Conservation (phyloP, 345 rosid species). For the Alliaria petiolata region DNA sequence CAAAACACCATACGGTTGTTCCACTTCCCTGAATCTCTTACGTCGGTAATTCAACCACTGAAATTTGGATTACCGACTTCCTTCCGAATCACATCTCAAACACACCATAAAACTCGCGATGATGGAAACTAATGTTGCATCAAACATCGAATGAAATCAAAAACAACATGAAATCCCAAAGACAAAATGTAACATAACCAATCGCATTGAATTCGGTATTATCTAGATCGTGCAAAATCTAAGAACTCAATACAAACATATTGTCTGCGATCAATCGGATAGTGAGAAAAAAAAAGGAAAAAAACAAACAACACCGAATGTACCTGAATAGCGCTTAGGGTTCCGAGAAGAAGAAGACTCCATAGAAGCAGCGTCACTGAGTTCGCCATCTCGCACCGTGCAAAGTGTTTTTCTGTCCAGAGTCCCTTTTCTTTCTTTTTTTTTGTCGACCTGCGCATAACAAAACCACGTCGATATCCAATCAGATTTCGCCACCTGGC, state of each 20-base stretch:
- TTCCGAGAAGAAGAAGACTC: conserved; percentile 48
- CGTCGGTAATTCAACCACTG: background rate
- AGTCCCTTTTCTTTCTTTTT: no score
- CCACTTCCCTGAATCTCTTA: background rate
- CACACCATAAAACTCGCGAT: background rate
- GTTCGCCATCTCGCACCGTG: conserved; percentile 46
- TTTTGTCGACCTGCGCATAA: background rate
- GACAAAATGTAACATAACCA: background rate
- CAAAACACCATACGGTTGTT: background rate
- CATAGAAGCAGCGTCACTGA: conserved; percentile 43
- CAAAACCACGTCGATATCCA: conserved; percentile 14
- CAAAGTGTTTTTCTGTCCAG: background rate
- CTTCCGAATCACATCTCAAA: background rate
- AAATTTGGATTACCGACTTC: no score
- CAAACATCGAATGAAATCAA: background rate
- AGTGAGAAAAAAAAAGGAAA: background rate
- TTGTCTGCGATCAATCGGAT: background rate
- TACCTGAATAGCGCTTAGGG: conserved; percentile 54
- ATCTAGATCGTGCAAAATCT: conserved; percentile 3
- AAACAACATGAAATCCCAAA: background rate
- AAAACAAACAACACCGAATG: background rate
- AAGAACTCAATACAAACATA: background rate
- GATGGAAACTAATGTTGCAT: background rate
- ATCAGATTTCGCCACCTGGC: background rate
- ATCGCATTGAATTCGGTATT: background rate